Percentiles rank a stretch among this genome's conserved stretches.
Conservation (phyloP, 495 filamentous ascomycete genomes). For the Tuber aestivum region DNA sequence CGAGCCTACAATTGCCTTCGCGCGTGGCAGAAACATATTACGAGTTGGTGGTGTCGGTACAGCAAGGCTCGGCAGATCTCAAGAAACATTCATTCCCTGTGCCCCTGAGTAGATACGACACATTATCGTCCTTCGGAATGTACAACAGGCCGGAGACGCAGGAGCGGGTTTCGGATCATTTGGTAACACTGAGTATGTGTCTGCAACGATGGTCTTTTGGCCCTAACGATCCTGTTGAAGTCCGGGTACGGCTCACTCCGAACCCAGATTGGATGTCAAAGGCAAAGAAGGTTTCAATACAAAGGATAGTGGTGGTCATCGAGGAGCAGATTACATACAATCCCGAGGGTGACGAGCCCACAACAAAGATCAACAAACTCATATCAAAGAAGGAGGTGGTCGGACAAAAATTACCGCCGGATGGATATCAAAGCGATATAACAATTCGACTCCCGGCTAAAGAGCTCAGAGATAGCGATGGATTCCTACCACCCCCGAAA, state of each 20-base stretch:
- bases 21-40: constrained; percentile 94
- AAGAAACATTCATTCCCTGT: constrained; percentile 88
- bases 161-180: constrained; percentile 75
- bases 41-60: constrained; percentile 91
- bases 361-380: constrained; percentile 78
- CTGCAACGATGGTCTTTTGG: constrained; percentile 95
- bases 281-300: constrained; percentile 86
- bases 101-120: constrained; percentile 87
- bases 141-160: constrained; percentile 91
- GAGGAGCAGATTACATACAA: constrained; percentile 98
- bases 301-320: constrained; percentile 86
- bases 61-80: constrained; percentile 78
- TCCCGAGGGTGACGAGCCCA: constrained; percentile 94
- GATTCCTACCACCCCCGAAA: constrained; percentile 77
- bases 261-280: constrained; percentile 88
- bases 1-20: constrained; percentile 82
- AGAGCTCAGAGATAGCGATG: constrained; percentile 80
- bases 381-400: constrained; percentile 77
- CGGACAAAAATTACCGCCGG: constrained; percentile 73
- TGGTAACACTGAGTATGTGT: constrained; percentile 85
- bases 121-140: constrained; percentile 97
- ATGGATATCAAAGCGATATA: constrained; percentile 84
- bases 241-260: constrained; percentile 86
- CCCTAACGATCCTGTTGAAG: constrained; percentile 86
- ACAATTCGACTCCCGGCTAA: constrained; percentile 87